phyloP scores from a whole-genome alignment of 805 yeast genomes.

The Kuraishia capsulata region DNA sequence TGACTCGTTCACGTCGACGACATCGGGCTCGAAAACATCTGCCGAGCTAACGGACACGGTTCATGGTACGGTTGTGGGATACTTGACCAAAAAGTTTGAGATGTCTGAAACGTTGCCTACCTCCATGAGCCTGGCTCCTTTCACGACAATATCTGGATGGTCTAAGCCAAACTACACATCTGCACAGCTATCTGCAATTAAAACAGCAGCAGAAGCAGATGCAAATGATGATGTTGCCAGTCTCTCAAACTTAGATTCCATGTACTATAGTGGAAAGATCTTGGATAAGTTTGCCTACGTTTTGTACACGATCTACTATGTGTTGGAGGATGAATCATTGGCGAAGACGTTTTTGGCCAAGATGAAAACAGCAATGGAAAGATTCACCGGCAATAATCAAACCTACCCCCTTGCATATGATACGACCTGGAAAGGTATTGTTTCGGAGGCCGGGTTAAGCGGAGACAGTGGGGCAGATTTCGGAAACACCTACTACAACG shows the following conservation, averaged over 20 bases:
- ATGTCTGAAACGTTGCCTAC: constrained; percentile 35
- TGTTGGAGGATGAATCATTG: constrained; percentile 45
- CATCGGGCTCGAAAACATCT: constrained; percentile 20
- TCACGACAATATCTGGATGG: constrained; percentile 37
- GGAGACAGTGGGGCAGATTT: constrained; percentile 50
- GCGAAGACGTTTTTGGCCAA: constrained; percentile 44
- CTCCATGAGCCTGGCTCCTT: constrained; percentile 40
- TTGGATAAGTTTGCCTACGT: constrained; percentile 85
- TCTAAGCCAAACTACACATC: constrained; percentile 11
- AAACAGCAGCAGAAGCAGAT: constrained; percentile 27
- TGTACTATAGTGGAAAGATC: constrained; percentile 83
- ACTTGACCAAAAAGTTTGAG: constrained; percentile 27
- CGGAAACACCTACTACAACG: constrained; percentile 64
- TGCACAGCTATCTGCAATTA: constrained; percentile 12
- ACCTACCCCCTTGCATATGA: constrained; percentile 67
- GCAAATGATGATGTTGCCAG: constrained; percentile 31
- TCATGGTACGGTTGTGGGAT: constrained; percentile 39
- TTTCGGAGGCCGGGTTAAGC: constrained; percentile 53
- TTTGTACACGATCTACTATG: constrained; percentile 56
- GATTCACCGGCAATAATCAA: constrained; percentile 62
- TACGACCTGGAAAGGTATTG: constrained; percentile 61
- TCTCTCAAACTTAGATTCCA: constrained; percentile 47
- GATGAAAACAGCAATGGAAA: constrained; percentile 55
- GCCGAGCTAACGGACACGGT: constrained; percentile 37
- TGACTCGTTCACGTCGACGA: constrained; percentile 19